Base-by-base conservation (phyloP, 1,284 basidiomycete species). In the Malassezia obtusa region DNA sequence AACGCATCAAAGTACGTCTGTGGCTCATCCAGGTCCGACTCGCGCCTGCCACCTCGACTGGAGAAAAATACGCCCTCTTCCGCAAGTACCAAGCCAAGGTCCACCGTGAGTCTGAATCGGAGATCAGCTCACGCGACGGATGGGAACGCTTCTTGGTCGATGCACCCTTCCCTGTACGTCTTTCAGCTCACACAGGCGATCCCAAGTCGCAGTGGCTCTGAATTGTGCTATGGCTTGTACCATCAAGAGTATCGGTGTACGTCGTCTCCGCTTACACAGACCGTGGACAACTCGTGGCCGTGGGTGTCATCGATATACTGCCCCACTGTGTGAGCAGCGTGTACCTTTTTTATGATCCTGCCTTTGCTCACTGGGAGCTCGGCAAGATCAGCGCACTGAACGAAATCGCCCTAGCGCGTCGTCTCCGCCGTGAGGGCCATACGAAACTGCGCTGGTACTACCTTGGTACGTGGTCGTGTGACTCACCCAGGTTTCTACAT, bases 291-390 rank as follows among this genome's bases (percentile, higher is more conserved):
- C 78, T 96, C 12, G 81, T 96, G 41, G 92, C 86, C 0, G 80
- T 98, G 63, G 85, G 83, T 2, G 87, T 98, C 12, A 78, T 98
- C 52, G 94, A 98, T 71, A 84, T 99, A 50, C 78, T 98, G 6
- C 92, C 91, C 0, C 72, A 74, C 25, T 91, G 92, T 62, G 84
- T 98, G 4, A 92, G 89, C 14, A 89, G 86, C 60, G 92, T 98
- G 9, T 98, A 98, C 75, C 91, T 96, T 73, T 85, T 92, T 77
- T 96, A 94, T 76, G 82, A 89, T 65, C 82, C 83, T 8, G 78
- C 79, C 31, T 91, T 83, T 79, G 83, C 86, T 36, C 78, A 79
- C 39, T 81, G 82, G 67, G 84, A 85, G 11, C 72, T 95, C 24
- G 92, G 94, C 40, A 95, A 92, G 38, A 52, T 65, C 9, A 59